Evolutionary conservation across 2,329 filamentous ascomycete genomes (phyloP), one percentile per base, ranked within the genome.

Genomic region (Cladophialophora psammophila): DNA sequence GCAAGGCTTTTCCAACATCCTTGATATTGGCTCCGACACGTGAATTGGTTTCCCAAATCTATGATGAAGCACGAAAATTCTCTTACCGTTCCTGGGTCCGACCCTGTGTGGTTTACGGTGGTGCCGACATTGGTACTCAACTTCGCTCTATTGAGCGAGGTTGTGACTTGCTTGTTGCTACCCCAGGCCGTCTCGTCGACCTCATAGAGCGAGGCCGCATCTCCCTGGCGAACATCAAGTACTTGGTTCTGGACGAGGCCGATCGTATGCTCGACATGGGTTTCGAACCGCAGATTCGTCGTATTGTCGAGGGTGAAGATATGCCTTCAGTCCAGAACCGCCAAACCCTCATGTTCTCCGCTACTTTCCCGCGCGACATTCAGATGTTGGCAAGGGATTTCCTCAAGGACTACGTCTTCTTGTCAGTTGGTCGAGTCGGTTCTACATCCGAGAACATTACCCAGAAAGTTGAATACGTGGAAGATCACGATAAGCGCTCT

Each of bases 211-310:
- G 95, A 86, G 95, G 95, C 77, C 93, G 94, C 78, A 98, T 99
- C 80, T 98, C 95, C 53, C 90, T 99, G 64, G 88, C 90, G 81
- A 97, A 97, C 87, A 99, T 99, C 87, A 98, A 97, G 86, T 99
- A 99, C 80, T 88, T 99, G 70, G 93, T 99, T 75, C 92, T 99
- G 63, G 95, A 99, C 76, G 95, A 99, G 88, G 95, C 95, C 81
- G 95, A 99, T 85, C 95, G 95, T 80, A 99, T 99, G 95, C 87
- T 99, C 87, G 95, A 99, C 87, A 99, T 99, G 95, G 95, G 95
- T 95, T 99, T 99, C 87, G 95, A 99, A 86, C 95, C 95, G 76
- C 95, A 99, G 84, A 99, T 99, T 78, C 94, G 95, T 77, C 92
- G 94, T 76, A 98, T 99, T 76, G 95, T 99, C 54, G 94, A 98